Percentiles rank a stretch among this genome's conserved stretches.
These are phyloP conservation scores for Capsicum baccatum DNA, from an alignment of 257 asterid species.

Conservation along the genomic window DNA sequence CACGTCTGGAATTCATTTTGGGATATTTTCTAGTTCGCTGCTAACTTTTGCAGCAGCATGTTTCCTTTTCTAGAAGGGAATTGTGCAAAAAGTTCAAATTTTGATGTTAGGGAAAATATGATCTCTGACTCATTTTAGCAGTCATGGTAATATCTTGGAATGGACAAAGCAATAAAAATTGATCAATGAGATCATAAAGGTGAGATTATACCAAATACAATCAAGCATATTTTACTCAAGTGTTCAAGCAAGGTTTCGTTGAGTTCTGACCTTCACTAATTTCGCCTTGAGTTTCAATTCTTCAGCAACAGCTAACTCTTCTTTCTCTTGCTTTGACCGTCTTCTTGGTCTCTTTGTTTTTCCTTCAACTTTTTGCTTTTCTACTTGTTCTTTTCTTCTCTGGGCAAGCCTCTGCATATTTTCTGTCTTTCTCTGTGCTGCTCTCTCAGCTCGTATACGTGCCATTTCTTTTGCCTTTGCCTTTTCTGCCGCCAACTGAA, in stretches of 20 bases:
- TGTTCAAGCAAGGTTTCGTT: background rate
- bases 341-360: constrained; percentile 45
- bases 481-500: constrained; percentile 51
- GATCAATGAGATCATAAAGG: background rate
- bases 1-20: constrained; percentile 6
- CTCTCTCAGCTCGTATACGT: constrained; percentile 52
- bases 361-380: constrained; percentile 48
- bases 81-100: background rate
- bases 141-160: background rate
- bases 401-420: constrained; percentile 53
- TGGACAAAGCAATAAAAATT: background rate
- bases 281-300: constrained; percentile 79
- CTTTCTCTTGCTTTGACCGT: constrained; percentile 69
- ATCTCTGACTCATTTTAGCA: background rate
- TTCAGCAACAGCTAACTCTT: constrained; percentile 55
- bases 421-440: constrained; percentile 59
- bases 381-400: constrained; percentile 61
- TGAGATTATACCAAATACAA: background rate
- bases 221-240: background rate
- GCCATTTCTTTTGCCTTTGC: constrained; percentile 59
- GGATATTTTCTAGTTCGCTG: background rate
- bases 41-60: background rate
- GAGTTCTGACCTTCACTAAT: constrained; percentile 65
- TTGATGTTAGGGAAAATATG: constrained; percentile 1
- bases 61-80: constrained; percentile 1